phyloP scores from a whole-genome alignment of 2,329 filamentous ascomycete genomes.

The Arthrocladium fulminans region DNA sequence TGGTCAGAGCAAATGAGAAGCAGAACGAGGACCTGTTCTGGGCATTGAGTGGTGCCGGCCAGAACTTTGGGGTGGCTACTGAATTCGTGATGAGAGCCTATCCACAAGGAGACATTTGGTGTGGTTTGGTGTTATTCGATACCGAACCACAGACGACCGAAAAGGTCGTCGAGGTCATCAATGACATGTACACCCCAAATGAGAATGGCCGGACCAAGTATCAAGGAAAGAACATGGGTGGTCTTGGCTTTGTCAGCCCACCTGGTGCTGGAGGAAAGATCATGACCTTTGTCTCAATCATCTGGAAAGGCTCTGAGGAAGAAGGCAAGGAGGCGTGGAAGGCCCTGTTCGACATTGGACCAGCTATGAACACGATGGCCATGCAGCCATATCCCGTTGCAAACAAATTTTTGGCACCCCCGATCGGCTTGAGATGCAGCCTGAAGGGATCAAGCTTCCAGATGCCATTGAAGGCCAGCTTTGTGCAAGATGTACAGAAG shows the following conservation, averaged over 20 bases:
- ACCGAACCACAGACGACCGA: constrained; percentile 23
- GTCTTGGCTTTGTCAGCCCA: constrained; percentile 25
- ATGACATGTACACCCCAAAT: constrained; percentile 19
- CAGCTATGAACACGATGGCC: constrained; percentile 30
- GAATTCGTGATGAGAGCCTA: constrained; percentile 35
- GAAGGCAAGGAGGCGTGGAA: constrained; percentile 32
- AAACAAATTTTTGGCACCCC: constrained; percentile 33
- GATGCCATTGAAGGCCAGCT: constrained; percentile 32
- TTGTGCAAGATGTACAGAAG: constrained; percentile 27
- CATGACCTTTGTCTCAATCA: constrained; percentile 26
- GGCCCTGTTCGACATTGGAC: constrained; percentile 30
- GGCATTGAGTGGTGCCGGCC: constrained; percentile 35
- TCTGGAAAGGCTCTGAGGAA: constrained; percentile 32
- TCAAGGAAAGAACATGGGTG: constrained; percentile 17
- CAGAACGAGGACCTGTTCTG: constrained; percentile 36
- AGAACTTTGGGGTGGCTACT: constrained; percentile 34
- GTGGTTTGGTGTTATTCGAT: constrained; percentile 26
- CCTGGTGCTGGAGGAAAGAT: constrained; percentile 26
- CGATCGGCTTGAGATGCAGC: constrained; percentile 31
- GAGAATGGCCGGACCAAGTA: constrained; percentile 19
- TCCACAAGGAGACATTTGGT: constrained; percentile 29
- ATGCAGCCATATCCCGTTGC: constrained; percentile 36
- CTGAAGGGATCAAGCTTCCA: constrained; percentile 40
- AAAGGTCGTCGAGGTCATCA: constrained; percentile 23
- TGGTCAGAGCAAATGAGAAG: constrained; percentile 28